Base-by-base conservation (phyloP, 1,284 basidiomycete species). In the Cerioporus squamosus region DNA sequence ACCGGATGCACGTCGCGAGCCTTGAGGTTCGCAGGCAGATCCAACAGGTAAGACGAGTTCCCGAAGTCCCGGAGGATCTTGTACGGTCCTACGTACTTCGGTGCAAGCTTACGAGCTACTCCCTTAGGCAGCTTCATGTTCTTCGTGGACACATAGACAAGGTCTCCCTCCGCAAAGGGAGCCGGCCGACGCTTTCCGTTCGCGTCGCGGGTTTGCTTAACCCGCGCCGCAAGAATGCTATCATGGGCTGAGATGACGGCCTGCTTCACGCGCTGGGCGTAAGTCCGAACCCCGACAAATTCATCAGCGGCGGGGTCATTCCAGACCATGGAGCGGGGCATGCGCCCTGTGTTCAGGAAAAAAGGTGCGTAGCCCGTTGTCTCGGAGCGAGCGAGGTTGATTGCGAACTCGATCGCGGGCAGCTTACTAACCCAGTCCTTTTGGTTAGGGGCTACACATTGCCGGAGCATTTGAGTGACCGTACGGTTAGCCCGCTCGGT, bases 361-460 rank as follows among this genome's bases (percentile, higher is more conserved):
- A 73, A 73, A 2, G 73, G 73, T 38, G 70, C 42, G 38, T 57
- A 75, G 74, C 57, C 77, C 72, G 14, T 2, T 74, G 74, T 29
- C 77, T 38, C 40, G 66, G 67, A 1, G 24, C 17, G 44, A 22
- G 72, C 67, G 5, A 44, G 4, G 44, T 44, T 44, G 44, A 44
- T 44, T 4, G 44, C 44, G 15, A 44, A 44, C 15, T 77, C 72
- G 10, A 78, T 73, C 0, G 66, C 66, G 1, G 75, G 75, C 26
- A 79, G 40, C 40, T 68, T 69, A 1, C 33, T n/a, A 0, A 71
- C 75, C 77, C 77, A 79, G 52, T 78, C 72, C 18, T 61, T 33
- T n/a, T n/a, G n/a, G 49, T 77, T 62, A 0, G 81, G 51, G 6
- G 70, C 38, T 3, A 39, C 12, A 10, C 38, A 39, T 10, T 39